Evolutionary conservation across 2,329 filamentous ascomycete species (phyloP).

Genomic region (Biscogniauxia sp.): DNA sequence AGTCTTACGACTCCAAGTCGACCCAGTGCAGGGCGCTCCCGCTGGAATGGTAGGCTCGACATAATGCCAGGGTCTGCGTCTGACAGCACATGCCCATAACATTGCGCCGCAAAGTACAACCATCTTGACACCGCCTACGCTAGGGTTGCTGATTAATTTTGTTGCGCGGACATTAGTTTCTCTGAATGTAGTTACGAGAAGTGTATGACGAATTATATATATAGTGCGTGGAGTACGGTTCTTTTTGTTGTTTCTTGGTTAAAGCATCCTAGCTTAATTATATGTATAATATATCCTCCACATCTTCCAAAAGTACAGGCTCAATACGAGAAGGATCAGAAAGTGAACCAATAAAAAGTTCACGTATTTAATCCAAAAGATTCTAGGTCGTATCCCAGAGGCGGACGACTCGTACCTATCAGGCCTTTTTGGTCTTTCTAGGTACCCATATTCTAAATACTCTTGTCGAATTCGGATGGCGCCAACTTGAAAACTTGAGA

Average conservation of each 20-base stretch:
- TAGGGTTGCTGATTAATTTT: not conserved
- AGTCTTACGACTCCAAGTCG: not conserved
- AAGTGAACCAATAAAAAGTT: not conserved
- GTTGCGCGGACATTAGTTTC: not conserved
- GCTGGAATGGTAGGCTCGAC: not conserved
- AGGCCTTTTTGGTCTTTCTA: too few relatives aligned
- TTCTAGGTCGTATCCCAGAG: not conserved
- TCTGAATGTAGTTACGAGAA: not conserved
- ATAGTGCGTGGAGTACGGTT: not conserved
- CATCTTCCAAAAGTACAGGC: not conserved
- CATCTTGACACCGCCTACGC: not conserved
- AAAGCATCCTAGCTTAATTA: not conserved
- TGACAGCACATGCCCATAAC: not conserved
- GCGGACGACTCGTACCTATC: not conserved
- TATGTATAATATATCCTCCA: not conserved
- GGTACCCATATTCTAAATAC: too few relatives aligned
- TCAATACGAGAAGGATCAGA: not conserved
- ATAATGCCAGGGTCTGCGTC: too few relatives aligned
- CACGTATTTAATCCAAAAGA: not conserved
- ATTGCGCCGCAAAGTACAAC: not conserved
- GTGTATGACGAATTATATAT: not conserved
- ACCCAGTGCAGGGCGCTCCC: not conserved
- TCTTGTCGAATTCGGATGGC: too few relatives aligned
- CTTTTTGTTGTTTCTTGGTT: not conserved
- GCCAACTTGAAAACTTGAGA: too few relatives aligned